Evolutionary conservation across 73 alveolate genomes (phyloP).

Genomic region (Symbiodinium pilosum): DNA sequence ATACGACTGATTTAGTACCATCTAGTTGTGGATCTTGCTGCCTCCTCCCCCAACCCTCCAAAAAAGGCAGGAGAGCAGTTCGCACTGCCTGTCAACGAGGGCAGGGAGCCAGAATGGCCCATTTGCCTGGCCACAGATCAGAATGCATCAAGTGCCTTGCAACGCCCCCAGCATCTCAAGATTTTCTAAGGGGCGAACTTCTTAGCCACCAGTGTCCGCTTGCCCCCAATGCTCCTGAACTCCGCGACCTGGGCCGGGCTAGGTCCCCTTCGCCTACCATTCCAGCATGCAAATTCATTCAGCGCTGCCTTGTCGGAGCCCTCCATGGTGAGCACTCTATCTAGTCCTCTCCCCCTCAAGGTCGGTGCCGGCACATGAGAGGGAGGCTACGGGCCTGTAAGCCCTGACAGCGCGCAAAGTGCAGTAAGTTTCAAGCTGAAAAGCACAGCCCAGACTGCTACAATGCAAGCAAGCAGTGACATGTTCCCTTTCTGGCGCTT

Average conservation of each 20-base stretch:
- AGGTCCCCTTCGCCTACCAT: not conserved
- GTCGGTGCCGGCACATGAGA: not conserved
- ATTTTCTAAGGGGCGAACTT: not conserved
- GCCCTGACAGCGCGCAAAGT: not conserved
- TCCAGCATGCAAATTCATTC: not conserved
- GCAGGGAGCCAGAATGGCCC: constrained; percentile 92
- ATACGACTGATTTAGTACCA: too few species aligned
- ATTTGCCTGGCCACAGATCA: constrained; percentile 28
- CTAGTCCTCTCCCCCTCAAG: not conserved
- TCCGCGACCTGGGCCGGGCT: constrained; percentile 29
- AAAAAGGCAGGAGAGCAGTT: too few species aligned
- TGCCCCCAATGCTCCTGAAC: constrained; percentile 67
- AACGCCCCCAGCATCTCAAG: not conserved
- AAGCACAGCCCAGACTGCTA: not conserved
- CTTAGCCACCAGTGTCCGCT: constrained; percentile 60
- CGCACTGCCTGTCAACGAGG: constrained; percentile 43
- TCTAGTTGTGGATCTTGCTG: too few species aligned
- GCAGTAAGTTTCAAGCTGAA: not conserved
- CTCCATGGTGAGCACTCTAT: not conserved
- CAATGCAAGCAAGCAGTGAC: not conserved
- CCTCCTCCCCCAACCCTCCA: too few species aligned
- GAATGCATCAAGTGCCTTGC: not conserved
- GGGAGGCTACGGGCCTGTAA: not conserved
- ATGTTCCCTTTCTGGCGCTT: not conserved
- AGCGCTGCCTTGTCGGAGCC: not conserved